Evolutionary conservation across 176 grass and related monocot genomes (phyloP), one percentile per base, ranked within the genome.

Genomic region (Musa acuminata): DNA sequence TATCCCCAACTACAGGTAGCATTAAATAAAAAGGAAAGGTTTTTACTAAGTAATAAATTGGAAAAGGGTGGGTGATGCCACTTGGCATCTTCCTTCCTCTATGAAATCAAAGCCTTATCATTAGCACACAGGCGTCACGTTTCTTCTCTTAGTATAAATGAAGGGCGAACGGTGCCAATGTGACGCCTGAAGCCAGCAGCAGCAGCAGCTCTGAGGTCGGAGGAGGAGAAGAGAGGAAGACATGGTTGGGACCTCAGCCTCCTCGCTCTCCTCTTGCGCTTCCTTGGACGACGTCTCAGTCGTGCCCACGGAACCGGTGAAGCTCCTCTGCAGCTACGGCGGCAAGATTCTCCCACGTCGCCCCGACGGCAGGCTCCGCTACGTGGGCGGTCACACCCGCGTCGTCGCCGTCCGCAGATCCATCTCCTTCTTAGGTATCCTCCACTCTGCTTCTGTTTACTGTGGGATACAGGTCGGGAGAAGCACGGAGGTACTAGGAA

Each of bases 291-390:
- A 55, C 22, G 52, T 55, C 51, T 55, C 20, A 2, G 60, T 49
- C 12, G 2, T 17, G 43, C 43, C 22, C 17, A 57, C 20, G 11
- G 8, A 52, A 19, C 3, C 49, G 17, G 8, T 16, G 17, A 64
- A 96, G 83, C 86, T 96, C 69, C 67, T 96, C 8, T 96, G 92
- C 75, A 92, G 92, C 80, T 96, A 92, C 57, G 92, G 89, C 11
- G 89, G 92, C 1, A 85, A 75, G 80, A 96, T 96, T 68, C 78
- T 87, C 0, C 92, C 92, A 1, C 87, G 92, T 65, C 84, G 80
- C 49, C 67, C 52, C 4, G 92, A 96, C 52, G 89, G 89, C 19
- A 81, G 69, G 68, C 92, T 96, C 57, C 87, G 89, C 52, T 96
- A 96, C 22, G 83, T 92, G 12, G 87, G 92, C 62, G 87, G 92